Percentiles rank a stretch among this genome's conserved stretches.
phyloP scores from a whole-genome alignment of 306 rosid species.

The Elaeagnus macrophylla region DNA sequence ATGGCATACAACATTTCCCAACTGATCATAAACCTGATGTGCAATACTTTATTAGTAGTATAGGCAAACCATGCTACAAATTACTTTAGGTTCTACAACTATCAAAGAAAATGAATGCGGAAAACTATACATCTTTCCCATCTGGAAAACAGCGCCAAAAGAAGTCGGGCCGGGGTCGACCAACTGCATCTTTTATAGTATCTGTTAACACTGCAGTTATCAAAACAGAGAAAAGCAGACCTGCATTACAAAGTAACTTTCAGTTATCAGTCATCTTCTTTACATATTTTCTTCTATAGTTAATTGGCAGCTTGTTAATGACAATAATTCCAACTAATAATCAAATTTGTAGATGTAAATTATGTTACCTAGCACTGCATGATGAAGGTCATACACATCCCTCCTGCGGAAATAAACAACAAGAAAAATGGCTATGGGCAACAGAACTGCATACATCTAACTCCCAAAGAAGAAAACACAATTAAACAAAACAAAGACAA shows the following conservation, averaged over 20 bases:
- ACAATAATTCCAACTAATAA: constrained; percentile 1
- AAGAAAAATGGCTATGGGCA: constrained; percentile 62
- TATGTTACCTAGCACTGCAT: constrained; percentile 66
- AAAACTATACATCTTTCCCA: constrained; percentile 73
- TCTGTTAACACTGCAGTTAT: constrained; percentile 68
- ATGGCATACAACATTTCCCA: constrained; percentile 72
- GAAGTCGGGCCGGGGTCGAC: constrained; percentile 94
- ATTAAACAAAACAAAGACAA: constrained; percentile 2
- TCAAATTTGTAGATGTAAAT: constrained; percentile 1
- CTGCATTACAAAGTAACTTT: constrained; percentile 38
- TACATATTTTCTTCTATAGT: neutral
- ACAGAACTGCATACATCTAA: constrained; percentile 55
- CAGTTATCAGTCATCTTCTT: constrained; percentile 14
- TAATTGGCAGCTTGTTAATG: constrained; percentile 10
- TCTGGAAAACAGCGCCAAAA: constrained; percentile 97
- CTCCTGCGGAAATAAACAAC: constrained; percentile 60
- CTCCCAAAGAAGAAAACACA: constrained; percentile 16
- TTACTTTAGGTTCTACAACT: neutral
- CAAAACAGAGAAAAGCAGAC: constrained; percentile 57
- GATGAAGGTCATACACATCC: constrained; percentile 87
- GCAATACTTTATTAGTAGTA: constrained; percentile 14
- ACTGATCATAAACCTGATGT: constrained; percentile 55
- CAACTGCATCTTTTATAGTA: constrained; percentile 72
- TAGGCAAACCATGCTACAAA: neutral
- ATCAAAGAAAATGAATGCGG: constrained; percentile 9